These are phyloP conservation scores for Stenocarpella maydis DNA, from an alignment of 2,329 filamentous ascomycete genomes.

Conservation along the genomic window DNA sequence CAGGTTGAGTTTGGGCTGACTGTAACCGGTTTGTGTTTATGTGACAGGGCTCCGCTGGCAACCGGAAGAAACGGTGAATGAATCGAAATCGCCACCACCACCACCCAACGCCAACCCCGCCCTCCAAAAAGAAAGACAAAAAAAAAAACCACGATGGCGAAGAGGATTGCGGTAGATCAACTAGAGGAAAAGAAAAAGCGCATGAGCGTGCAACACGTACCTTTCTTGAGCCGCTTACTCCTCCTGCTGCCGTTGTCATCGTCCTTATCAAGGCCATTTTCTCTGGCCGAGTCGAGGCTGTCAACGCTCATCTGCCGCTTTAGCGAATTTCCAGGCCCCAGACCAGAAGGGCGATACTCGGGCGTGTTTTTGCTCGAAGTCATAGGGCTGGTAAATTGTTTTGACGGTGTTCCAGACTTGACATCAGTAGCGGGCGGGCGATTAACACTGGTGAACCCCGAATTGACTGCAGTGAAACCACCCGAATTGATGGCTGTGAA, in stretches of 20 bases:
- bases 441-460: slow-evolving; percentile 74
- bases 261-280: slow-evolving; percentile 57
- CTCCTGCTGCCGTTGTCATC: slow-evolving; percentile 78
- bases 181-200: not conserved
- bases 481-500: slow-evolving; percentile 68
- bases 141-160: not conserved
- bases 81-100: slow-evolving; percentile 22
- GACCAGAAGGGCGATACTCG: slow-evolving; percentile 65
- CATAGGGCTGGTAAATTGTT: slow-evolving; percentile 68
- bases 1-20: slow-evolving; percentile 12
- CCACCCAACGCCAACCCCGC: too few species aligned
- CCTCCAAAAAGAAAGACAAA: too few species aligned
- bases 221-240: slow-evolving; percentile 93
- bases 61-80: slow-evolving; percentile 8
- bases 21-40: slow-evolving; percentile 4
- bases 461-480: slow-evolving; percentile 79
- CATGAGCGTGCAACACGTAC: slow-evolving; percentile 52
- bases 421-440: slow-evolving; percentile 51
- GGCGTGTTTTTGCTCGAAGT: slow-evolving; percentile 71
- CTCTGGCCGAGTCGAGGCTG: slow-evolving; percentile 57
- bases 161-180: not conserved
- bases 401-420: slow-evolving; percentile 69
- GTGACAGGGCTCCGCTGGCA: slow-evolving; percentile 7
- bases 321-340: slow-evolving; percentile 66
- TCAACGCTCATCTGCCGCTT: slow-evolving; percentile 80